Evolutionary conservation across 2,329 filamentous ascomycete species (phyloP).

Genomic region (Niveomyces coronatus): DNA sequence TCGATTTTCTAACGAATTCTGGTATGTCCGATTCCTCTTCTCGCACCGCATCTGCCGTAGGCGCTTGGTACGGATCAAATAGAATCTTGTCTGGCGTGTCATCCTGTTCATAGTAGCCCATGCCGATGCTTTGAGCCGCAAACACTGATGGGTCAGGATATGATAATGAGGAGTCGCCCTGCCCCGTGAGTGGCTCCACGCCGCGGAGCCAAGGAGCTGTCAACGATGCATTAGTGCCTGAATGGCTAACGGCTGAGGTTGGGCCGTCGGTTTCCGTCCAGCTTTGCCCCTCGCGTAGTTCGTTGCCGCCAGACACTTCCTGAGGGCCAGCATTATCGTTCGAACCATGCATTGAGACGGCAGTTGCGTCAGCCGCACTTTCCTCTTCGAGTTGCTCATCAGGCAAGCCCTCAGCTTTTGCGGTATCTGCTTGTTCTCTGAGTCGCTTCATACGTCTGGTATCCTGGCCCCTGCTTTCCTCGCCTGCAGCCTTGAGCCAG

Average conservation of each 20-base stretch:
- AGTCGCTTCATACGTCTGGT: conserved; percentile 47
- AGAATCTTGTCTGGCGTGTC: conserved; percentile 47
- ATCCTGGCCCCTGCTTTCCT: conserved; percentile 46
- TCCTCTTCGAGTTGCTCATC: conserved; percentile 15
- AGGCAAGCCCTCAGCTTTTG: conserved; percentile 39
- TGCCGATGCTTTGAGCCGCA: conserved; percentile 41
- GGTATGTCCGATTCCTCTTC: conserved; percentile 37
- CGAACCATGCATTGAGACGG: conserved; percentile 1
- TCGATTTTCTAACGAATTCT: conserved; percentile 44
- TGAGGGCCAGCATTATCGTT: conserved; percentile 3
- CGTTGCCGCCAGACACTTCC: not conserved
- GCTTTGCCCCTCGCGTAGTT: not conserved
- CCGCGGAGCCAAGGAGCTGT: conserved; percentile 2
- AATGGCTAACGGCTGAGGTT: not conserved
- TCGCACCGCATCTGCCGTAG: conserved; percentile 33
- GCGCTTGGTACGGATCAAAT: conserved; percentile 48
- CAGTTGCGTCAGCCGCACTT: conserved; percentile 13
- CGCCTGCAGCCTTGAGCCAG: conserved; percentile 59
- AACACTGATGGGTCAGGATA: conserved; percentile 42
- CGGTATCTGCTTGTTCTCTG: conserved; percentile 45
- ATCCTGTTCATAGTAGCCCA: conserved; percentile 52
- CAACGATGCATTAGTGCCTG: not conserved
- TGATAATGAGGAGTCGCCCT: conserved; percentile 20
- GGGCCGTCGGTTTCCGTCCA: no score
- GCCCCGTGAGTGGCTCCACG: conserved; percentile 11